phyloP scores from a whole-genome alignment of 192 early-diverging fungal species.

The Chytriomyces confervae region DNA sequence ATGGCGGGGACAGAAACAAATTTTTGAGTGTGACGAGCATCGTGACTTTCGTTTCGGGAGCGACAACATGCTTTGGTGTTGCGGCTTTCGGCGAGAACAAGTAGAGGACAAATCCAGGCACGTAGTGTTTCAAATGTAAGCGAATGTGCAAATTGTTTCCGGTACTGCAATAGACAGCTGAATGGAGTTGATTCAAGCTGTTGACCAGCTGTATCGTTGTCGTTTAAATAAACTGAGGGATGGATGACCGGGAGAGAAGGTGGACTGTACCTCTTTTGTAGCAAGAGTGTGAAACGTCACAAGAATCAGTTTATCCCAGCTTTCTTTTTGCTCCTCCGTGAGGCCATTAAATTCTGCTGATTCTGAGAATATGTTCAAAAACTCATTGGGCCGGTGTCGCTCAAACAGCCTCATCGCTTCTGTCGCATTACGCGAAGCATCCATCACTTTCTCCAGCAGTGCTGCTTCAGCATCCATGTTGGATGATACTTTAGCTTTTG shows the following conservation, averaged over 20 bases:
- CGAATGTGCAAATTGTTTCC: neutral
- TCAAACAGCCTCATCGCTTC: slow-evolving; percentile 18
- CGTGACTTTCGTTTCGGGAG: neutral
- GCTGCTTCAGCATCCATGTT: neutral
- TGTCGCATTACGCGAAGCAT: neutral
- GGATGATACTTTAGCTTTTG: neutral
- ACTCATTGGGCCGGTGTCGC: slow-evolving; percentile 1
- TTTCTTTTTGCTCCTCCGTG: neutral
- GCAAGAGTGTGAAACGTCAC: slow-evolving; percentile 33
- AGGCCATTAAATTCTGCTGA: neutral
- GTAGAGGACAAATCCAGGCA: slow-evolving; percentile 3
- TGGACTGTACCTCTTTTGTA: slow-evolving; percentile 10
- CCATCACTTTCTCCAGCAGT: neutral
- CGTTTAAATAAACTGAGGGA: neutral
- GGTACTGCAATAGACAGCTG: slow-evolving; percentile 3
- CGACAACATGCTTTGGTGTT: neutral
- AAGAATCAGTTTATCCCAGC: slow-evolving; percentile 19
- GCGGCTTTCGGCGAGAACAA: neutral
- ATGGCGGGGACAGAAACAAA: slow-evolving; percentile 22
- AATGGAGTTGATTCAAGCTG: slow-evolving; percentile 4
- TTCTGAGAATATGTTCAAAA: slow-evolving; percentile 7
- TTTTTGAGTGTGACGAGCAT: slow-evolving; percentile 1
- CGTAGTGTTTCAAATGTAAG: slow-evolving; percentile 22
- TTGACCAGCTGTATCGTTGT: neutral
- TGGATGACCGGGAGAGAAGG: neutral